Evolutionary conservation across 2,329 filamentous ascomycete species (phyloP), one percentile per base, ranked within the genome.

Genomic region (Trichoderma harzianum): DNA sequence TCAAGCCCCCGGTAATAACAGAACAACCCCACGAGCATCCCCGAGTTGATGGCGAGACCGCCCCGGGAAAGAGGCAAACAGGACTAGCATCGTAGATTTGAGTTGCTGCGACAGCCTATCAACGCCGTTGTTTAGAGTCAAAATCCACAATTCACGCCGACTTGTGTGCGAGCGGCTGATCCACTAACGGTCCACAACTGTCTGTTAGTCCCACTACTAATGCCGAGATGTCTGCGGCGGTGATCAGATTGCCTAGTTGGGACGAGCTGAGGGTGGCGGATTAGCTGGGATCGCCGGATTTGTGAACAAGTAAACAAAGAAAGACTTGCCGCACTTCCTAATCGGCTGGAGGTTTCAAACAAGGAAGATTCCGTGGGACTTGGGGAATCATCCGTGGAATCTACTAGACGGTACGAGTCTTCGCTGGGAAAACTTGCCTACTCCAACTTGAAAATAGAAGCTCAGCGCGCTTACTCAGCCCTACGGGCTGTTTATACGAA

Each of bases 21-120:
- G 64, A 28, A 32, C 64, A 34, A 51, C 64, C 51, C 64, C 64
- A 39, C 64, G 55, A 26, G 34, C 64, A 67, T 39, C 64, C 64
- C 64, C 64, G 64, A 67, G n/a, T 55, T 55, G 64, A 67, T 67
- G 64, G 64, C 64, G 64, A 67, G 64, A 34, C 64, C 63, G 63
- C 36, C 26, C 63, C 64, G 64, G 43, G 24, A 34, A 34, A 14
- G 28, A 43, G 34, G 26, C 3, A 43, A 43, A 43, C 10, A 63
- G n/a, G 34, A 24, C 30, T 61, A 63, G 60, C 14, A 43, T 63
- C 21, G 36, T 34, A 28, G 39, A 30, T 65, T n/a, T 39, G 51
- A 28, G 64, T 53, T 53, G 5, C 3, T 5, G 2, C 11, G 12
- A 28, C 47, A 57, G 64, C 47, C 64, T 55, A 57, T 67, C 64